A percentile compares a stretch with the other conserved stretches of the same genome.
Conservation (phyloP, 2,329 filamentous ascomycete species). For the Aspergillus versicolor region DNA sequence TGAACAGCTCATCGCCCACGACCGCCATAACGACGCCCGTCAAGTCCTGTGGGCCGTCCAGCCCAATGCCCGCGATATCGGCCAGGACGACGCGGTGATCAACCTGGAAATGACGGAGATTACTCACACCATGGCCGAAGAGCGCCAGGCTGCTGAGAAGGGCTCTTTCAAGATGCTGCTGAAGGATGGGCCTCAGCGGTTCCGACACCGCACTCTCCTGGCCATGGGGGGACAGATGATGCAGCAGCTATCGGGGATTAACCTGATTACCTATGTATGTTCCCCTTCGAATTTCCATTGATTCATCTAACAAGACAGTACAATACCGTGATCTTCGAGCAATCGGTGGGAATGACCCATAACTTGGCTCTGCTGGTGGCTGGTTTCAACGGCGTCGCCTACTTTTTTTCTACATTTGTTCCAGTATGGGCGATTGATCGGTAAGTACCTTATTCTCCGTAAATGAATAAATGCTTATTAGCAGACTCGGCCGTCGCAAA, state of each 20-base stretch:
- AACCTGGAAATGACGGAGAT: slow-evolving; percentile 24
- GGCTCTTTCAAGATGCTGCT: slow-evolving; percentile 26
- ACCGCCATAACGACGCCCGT: slow-evolving; percentile 35
- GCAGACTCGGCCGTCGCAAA: slow-evolving; percentile 53
- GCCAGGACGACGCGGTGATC: slow-evolving; percentile 26
- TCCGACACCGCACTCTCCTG: slow-evolving; percentile 26
- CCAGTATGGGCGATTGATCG: slow-evolving; percentile 41
- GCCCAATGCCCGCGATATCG: slow-evolving; percentile 23
- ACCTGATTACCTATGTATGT: slow-evolving; percentile 26
- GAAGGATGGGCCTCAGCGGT: slow-evolving; percentile 25
- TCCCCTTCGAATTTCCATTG: too few species aligned
- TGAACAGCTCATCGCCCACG: slow-evolving; percentile 32
- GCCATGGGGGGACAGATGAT: slow-evolving; percentile 34
- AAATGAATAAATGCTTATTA: neutral
- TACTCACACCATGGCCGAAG: slow-evolving; percentile 23
- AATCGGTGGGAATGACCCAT: slow-evolving; percentile 44
- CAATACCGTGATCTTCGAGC: slow-evolving; percentile 47
- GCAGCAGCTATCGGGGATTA: slow-evolving; percentile 33
- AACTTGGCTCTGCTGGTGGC: slow-evolving; percentile 36
- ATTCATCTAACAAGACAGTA: slow-evolving; percentile 10
- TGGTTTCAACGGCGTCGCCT: slow-evolving; percentile 45
- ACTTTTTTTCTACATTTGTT: slow-evolving; percentile 39
- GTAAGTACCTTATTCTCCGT: slow-evolving; percentile 1
- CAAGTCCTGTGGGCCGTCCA: slow-evolving; percentile 37
- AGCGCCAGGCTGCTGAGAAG: slow-evolving; percentile 21